Evolutionary conservation across 352 stramenopile species (phyloP).

Genomic region (Phytophthora foliorum): DNA sequence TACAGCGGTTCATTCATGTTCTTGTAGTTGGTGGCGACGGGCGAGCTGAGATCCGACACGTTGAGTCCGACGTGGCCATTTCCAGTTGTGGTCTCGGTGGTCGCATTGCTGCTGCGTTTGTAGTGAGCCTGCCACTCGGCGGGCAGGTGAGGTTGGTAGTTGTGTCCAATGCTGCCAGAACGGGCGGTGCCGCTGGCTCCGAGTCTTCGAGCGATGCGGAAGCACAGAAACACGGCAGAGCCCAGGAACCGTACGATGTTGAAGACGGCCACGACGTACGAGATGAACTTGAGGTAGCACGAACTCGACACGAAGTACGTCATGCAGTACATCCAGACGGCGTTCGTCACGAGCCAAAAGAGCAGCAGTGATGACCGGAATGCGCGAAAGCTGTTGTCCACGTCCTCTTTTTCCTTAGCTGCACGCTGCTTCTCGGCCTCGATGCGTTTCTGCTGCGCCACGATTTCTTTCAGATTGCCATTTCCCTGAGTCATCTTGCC

Average conservation of each 20-base stretch:
- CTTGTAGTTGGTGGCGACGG: conserved; percentile 19
- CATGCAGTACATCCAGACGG: conserved; percentile 54
- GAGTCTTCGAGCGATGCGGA: conserved; percentile 46
- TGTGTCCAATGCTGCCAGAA: background rate
- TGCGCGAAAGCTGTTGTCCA: conserved; percentile 59
- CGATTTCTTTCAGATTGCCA: conserved; percentile 57
- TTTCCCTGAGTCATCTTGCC: conserved; percentile 1
- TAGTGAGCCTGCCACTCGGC: conserved; percentile 41
- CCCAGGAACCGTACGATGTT: conserved; percentile 57
- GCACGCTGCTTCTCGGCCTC: conserved; percentile 47
- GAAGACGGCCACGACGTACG: conserved; percentile 56
- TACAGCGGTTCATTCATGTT: conserved; percentile 2
- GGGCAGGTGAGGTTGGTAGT: conserved; percentile 28
- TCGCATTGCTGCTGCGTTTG: conserved; percentile 29
- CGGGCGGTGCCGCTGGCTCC: conserved; percentile 6
- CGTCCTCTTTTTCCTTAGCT: conserved; percentile 52
- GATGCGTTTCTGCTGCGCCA: conserved; percentile 56
- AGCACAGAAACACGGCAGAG: conserved; percentile 44
- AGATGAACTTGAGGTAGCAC: conserved; percentile 58
- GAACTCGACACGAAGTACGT: conserved; percentile 54
- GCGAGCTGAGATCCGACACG: conserved; percentile 10
- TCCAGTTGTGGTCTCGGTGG: conserved; percentile 11
- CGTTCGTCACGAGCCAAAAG: conserved; percentile 64
- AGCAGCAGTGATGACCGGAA: conserved; percentile 60
- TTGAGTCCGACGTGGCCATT: conserved; percentile 16